Base-by-base conservation (phyloP, 2,329 filamentous ascomycete genomes). In the Phialophora verrucosa region DNA sequence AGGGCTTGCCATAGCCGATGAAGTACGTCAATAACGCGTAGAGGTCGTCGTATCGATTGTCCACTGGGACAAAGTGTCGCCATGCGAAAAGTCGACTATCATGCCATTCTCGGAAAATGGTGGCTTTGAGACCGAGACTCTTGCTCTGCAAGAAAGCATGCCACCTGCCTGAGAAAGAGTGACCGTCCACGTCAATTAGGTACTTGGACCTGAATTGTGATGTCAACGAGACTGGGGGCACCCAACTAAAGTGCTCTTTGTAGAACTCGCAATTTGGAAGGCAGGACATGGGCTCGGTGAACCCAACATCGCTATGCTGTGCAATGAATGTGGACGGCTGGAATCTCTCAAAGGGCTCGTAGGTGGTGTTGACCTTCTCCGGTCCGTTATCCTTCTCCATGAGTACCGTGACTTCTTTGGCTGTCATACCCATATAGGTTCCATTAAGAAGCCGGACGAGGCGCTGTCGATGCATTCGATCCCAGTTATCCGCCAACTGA, bases 21-120 rank as follows among this genome's bases (percentile, higher is more conserved):
- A 86, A 85, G 69, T 84, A 85, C 20, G 81, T 81, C 74, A 84
- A 74, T 25, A 83, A 75, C 4, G 78, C 79, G 64, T 83, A 85
- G 1, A 85, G 66, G 64, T 85, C 83, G 20, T 80, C 75, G 63
- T 82, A 84, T 0, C 79, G 79, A 68, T 83, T 83, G 67, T 84
- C 82, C 75, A 85, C 79, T 0, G 84, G 84, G 1, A 85, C 78
- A 64, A 84, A 82, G 76, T 85, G 81, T 69, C 83, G 74, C 85
- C 83, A 82, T 59, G 81, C 78, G 69, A 87, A 74, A 58, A 84
- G 70, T 71, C 75, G 81, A 73, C 70, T 82, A 69, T 86, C 84
- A 67, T 85, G 83, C 83, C 83, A 85, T 70, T 85, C 83, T 8
- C 80, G 76, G 71, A 83, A 85, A 51, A 85, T 81, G 14, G 83